Evolutionary conservation across 1,284 basidiomycete species (phyloP), one percentile per base, ranked within the genome.

Genomic region (Phellinidium pouzarii): DNA sequence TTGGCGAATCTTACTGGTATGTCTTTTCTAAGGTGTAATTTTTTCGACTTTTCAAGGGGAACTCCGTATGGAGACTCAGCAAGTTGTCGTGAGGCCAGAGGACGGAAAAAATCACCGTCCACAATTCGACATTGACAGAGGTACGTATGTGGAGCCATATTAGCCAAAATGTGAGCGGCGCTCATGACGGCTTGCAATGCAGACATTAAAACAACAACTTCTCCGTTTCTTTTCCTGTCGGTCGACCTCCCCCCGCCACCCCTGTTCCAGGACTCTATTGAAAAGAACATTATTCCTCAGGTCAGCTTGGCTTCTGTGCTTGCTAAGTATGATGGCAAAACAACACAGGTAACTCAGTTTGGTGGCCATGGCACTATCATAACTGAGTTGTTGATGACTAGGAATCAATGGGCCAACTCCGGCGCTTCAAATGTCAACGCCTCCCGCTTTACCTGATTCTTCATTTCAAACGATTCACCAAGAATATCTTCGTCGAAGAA

Each of bases 251-350:
- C 96, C 1, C 88, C 95, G 0, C 93, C 94, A 17, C 96, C 96
- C 1, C 74, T 99, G 40, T 98, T 99, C 70, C 95, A 97, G 70
- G 94, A 97, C 65, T 71, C 85, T 14, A 80, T 94, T 44, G 91
- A 95, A 71, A 96, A 97, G 71, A 97, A 98, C 66, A 98, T 98
- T 66, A 96, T 99, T 56, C 96, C 96, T 17, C 96, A 99, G 76
- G 91, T 97, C 43, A 87, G 87, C 44, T 84, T 99, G 55, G 83
- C 93, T 45, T 82, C 87, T 12, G 84, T 99, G 8, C 77, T 99
- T n/a, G 80, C 89, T 42, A 99, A 99, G 71, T 99, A 95, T 69
- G 93, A 99, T 67, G 96, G 96, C 26, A 75, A 72, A 61, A 89
- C 87, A 6, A 90, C 92, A 12, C 90, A 94, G 75, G 91, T 86